Evolutionary conservation across 148 eudicot genomes (phyloP), one percentile per base, ranked within the genome.

Genomic region (Agrostemma githago): DNA sequence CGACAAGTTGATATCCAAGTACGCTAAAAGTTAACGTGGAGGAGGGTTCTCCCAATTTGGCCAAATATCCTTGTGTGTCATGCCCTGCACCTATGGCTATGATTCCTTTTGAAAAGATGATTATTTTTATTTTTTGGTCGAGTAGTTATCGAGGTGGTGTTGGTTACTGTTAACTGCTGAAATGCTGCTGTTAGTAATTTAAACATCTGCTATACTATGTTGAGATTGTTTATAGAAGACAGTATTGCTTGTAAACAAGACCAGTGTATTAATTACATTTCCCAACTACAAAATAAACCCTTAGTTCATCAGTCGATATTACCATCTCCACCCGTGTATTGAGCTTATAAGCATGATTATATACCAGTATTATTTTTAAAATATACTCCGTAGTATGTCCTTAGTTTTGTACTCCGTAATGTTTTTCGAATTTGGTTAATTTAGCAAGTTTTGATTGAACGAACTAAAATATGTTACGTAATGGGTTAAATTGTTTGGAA

Each of bases 1-100:
- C 14, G 99, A 92, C 78, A 94, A 90, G 83, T 82, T 95, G 85
- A 85, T 90, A 86, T 26, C 93, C 39, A 95, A 95, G 83, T 90
- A 87, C 85, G 88, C 97, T 48, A 77, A 51, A 58, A 69, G 71
- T 34, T 90, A 73, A 76, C 74, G 68, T 26, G 5, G 40, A 71
- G 78, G 44, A 46, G 59, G 67, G 10, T 46, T 34, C 40, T 71
- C 62, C 15, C 73, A 37, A 68, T 41, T 38, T 54, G 72, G 53
- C 59, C 68, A 66, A 58, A 71, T 60, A 26, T 26, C 61, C 38
- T 40, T 3, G 11, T 2, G 7, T 2, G 2, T 48, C 53, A 48
- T 48, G n/a, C 34, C 61, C 20, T 40, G 42, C 56, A 53, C 60
- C 59, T 66, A 42, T 37, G n/a, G 38, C 59, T 66, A 42, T 37